Base-by-base conservation (phyloP, 164 flowering plant genomes). In the Sextonia rubra region DNA sequence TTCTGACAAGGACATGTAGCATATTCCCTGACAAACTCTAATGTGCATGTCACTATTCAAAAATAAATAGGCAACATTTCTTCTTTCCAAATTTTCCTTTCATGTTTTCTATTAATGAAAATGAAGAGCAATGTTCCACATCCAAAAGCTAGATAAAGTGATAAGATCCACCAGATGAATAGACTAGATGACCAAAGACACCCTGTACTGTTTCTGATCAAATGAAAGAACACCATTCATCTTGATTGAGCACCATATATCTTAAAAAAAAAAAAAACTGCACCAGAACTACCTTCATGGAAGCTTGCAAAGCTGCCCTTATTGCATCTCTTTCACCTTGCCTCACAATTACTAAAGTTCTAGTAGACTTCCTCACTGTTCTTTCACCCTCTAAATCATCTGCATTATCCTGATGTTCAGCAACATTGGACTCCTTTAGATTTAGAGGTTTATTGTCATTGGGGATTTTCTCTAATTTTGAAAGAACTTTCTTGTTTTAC, bases 291-390 rank as follows among this genome's bases (percentile, higher is more conserved):
- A 92, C 99, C 95, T 88, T 91, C 82, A 79, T 84, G 62, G 98
- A 89, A 78, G 99, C 98, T 79, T 93, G 96, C 82, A 91, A 52
- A 66, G 99, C 94, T 71, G 98, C 99, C 55, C 86, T 92, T 60
- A 95, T 93, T 66, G 99, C 99, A 75, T 93, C 99, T 84, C 98
- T 85, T 76, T 95, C 98, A 60, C 97, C 99, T 82, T 95, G 98
- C 77, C 92, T 83, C 47, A 93, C 93, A 78, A 95, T 82, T 47
- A 95, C 99, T 12, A 96, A 80, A 65, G 99, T 95, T 82, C 99
- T 84, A 18, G 98, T 95, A 60, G 99, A 95, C 79, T 95, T 95
- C 73, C 99, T 88, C 26, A 93, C 83, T 2, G 58, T 81, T 86
- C 84, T 88, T 79, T 91, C 98, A 56, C 76, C 94, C 83, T 89